Evolutionary conservation across 495 filamentous ascomycete species (phyloP), one percentile per base, ranked within the genome.

Genomic region (Penicillium maclennaniae): DNA sequence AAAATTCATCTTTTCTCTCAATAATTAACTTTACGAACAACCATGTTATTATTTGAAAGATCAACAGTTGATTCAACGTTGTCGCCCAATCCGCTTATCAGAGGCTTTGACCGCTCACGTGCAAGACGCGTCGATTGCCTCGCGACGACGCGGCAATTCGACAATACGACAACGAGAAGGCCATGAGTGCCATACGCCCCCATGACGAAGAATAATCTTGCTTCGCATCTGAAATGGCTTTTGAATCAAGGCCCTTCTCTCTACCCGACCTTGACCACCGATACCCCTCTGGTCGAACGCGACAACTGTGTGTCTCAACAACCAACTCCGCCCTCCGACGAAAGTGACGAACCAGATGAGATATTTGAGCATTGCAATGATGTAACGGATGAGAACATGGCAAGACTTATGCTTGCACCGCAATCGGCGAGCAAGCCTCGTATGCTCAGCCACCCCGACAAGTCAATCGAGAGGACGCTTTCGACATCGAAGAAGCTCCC

Each of bases 201-300:
- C 70, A 81, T 81, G 78, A 80, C 78, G 65, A 79, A 66, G 60
- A 69, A 76, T 62, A 81, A 81, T 60, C 58, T 81, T 41, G 58
- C 63, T 21, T 47, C 60, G 54, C 76, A 81, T 60, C 68, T 81
- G 38, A 69, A 71, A 70, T 80, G 78, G 77, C 73, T 81, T 40
- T 53, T 80, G 49, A 62, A 67, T 26, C 71, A 68, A 69, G 70
- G 70, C 47, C 61, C 65, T 39, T 69, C 70, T 25, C 58, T 66
- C 14, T 67, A 69, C 51, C 65, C 64, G 19, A 63, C 65, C 43
- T 56, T 73, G 53, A 60, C 61, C 19, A 55, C 63, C n/a, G 60
- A 68, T 28, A 45, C 51, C 43, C 59, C 50, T 55, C 55, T 64
- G 37, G 50, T 51, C 49, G 53, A 58, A 48, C 49, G 44, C 54